Base-by-base conservation (phyloP, 495 filamentous ascomycete species). In the Aspergillus cavernicola region DNA sequence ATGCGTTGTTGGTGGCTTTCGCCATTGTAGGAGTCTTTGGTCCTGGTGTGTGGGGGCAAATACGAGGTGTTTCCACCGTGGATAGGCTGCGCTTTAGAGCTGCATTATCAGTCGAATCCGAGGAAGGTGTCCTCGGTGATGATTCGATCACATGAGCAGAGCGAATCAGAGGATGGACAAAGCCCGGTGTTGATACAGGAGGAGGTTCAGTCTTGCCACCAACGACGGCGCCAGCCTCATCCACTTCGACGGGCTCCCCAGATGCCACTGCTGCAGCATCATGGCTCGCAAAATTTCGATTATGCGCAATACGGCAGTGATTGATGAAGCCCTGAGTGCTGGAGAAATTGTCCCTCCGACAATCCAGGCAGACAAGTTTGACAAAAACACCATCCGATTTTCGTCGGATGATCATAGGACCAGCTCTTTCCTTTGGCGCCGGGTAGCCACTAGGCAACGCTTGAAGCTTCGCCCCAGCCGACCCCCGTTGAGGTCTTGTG, bases 311-410 rank as follows among this genome's bases (percentile, higher is more conserved):
- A 36, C 93, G 90, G 62, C 91, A 97, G 62, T 98, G 93, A 59
- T 98, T 98, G 73, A 98, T 92, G 63, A 98, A 97, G 2, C 93
- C 93, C 67, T 98, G 93, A 1, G 89, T 89, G 67, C 90, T 96
- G 38, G 87, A 90, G 66, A 97, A 97, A 65, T 97, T 87, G 70
- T 86, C 86, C 50, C 90, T 77, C 36, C 88, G 80, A 62, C 93
- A 98, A 63, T 93, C 87, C 44, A 91, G 75, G 71, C 93, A 98
- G 43, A 92, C 83, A 39, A 97, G 79, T 68, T 95, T 95, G 33
- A 87, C 84, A 55, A 78, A 60, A 40, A 81, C 67, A 20, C 77
- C 76, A 63, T 87, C 84, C 39, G 78, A 79, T 37, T 79, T 78
- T 55, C 83, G 78, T 54, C 78, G 78, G 45, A 85, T 74, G 38